Evolutionary conservation across 352 stramenopile species (phyloP).

Genomic region (Phytophthora crassamura): DNA sequence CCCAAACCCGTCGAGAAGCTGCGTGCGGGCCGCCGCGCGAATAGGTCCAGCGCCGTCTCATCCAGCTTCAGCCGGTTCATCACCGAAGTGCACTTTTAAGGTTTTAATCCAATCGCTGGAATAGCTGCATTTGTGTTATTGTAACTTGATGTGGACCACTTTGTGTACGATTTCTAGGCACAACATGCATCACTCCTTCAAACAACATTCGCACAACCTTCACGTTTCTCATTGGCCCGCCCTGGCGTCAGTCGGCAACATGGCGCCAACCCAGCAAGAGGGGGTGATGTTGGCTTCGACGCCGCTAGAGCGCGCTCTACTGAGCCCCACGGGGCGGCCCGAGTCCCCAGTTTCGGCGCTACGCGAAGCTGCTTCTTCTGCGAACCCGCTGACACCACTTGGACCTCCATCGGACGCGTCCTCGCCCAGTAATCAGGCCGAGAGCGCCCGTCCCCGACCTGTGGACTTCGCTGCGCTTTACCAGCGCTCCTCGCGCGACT

Average conservation of each 20-base stretch:
- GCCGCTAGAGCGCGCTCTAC: slow-evolving; percentile 9
- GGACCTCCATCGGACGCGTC: slow-evolving; percentile 33
- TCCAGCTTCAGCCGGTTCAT: slow-evolving; percentile 42
- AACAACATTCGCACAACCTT: slow-evolving; percentile 28
- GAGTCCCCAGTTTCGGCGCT: background rate
- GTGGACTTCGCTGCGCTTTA: slow-evolving; percentile 71
- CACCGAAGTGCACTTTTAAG: slow-evolving; percentile 28
- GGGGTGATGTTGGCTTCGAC: slow-evolving; percentile 23
- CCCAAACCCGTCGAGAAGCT: slow-evolving; percentile 62
- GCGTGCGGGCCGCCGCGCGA: slow-evolving; percentile 56
- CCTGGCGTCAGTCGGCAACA: slow-evolving; percentile 31
- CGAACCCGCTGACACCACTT: slow-evolving; percentile 11
- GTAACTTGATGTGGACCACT: no score
- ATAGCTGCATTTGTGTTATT: no score
- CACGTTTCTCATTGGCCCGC: background rate
- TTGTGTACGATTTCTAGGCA: no score
- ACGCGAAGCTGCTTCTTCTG: background rate
- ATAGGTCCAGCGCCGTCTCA: slow-evolving; percentile 80
- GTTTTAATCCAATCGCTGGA: no score
- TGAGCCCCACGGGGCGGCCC: slow-evolving; percentile 6
- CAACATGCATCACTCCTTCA: slow-evolving; percentile 18
- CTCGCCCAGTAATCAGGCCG: slow-evolving; percentile 16
- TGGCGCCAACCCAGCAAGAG: slow-evolving; percentile 38
- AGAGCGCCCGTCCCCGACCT: slow-evolving; percentile 3
- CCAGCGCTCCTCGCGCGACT: slow-evolving; percentile 59